Evolutionary conservation across 805 yeast species (phyloP).

Genomic region (Wickerhamomyces bovis): DNA sequence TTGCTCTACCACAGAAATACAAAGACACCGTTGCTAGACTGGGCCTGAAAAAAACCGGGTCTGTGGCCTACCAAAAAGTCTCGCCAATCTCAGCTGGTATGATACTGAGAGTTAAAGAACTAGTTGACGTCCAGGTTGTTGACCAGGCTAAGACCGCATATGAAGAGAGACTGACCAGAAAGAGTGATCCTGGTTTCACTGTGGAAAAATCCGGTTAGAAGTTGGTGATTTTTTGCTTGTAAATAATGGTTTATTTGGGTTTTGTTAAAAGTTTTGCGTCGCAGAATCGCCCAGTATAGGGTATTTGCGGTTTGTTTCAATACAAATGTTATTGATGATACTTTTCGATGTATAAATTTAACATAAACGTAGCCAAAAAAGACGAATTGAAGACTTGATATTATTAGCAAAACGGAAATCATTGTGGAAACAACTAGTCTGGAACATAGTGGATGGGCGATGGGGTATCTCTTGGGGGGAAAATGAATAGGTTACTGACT

Average conservation of each 20-base stretch:
- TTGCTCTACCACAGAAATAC: conserved; percentile 71
- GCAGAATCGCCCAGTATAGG: conserved; percentile 1
- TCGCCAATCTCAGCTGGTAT: conserved; percentile 82
- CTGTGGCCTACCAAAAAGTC: conserved; percentile 64
- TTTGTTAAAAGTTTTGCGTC: too few relatives aligned
- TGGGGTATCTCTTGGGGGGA: not conserved
- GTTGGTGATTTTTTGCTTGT: not conserved
- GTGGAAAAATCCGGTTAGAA: conserved; percentile 26
- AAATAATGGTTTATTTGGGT: not conserved
- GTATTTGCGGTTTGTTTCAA: not conserved
- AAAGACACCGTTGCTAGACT: conserved; percentile 61
- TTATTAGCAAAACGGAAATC: not conserved
- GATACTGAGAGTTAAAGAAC: conserved; percentile 75
- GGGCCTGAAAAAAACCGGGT: conserved; percentile 73
- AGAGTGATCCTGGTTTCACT: conserved; percentile 54
- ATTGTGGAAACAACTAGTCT: too few relatives aligned
- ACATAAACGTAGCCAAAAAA: not conserved
- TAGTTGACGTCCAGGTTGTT: conserved; percentile 74
- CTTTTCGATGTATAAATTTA: not conserved
- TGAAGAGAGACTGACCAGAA: conserved; percentile 51
- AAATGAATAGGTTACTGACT: not conserved
- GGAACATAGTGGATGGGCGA: not conserved
- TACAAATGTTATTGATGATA: not conserved
- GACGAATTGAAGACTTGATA: not conserved
- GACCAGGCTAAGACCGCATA: conserved; percentile 43